Conservation (phyloP, 2,329 filamentous ascomycete genomes). For the Ceratocystis papillata region DNA sequence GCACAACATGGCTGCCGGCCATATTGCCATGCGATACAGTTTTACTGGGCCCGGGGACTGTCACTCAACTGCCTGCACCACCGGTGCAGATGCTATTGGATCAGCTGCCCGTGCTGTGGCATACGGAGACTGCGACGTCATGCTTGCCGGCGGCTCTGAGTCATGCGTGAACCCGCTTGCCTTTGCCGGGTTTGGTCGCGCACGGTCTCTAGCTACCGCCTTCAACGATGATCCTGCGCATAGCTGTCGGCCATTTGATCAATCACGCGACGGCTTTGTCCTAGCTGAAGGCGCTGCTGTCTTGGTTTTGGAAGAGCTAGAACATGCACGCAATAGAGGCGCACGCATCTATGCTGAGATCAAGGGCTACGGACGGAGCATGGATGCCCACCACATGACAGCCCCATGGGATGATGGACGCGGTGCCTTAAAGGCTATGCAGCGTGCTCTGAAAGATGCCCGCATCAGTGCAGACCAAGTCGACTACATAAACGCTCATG, state of each 20-base stretch:
- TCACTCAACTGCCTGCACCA: conserved; percentile 89
- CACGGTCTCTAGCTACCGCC: conserved; percentile 70
- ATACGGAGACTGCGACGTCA: conserved; percentile 84
- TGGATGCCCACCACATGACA: conserved; percentile 89
- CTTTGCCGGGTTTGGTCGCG: conserved; percentile 80
- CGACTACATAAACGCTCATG: conserved; percentile 92
- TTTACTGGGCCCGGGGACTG: conserved; percentile 88
- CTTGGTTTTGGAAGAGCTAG: conserved; percentile 75
- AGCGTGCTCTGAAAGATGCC: conserved; percentile 64
- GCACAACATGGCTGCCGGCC: conserved; percentile 89
- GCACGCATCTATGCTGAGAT: conserved; percentile 83
- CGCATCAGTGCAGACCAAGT: conserved; percentile 56
- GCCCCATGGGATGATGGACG: conserved; percentile 72
- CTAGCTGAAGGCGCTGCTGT: conserved; percentile 87
- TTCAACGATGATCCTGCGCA: conserved; percentile 62
- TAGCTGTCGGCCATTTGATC: conserved; percentile 81
- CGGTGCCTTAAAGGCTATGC: conserved; percentile 79
- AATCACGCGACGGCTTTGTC: conserved; percentile 70
- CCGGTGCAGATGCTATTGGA: conserved; percentile 85
- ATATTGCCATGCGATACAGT: conserved; percentile 85
- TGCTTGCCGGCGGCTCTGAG: conserved; percentile 92
- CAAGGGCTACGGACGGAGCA: conserved; percentile 78
- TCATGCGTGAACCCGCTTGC: conserved; percentile 92
- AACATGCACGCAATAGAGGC: conserved; percentile 70
- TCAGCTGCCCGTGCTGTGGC: conserved; percentile 88